These are phyloP conservation scores for Pythium rishiriense DNA, from an alignment of 352 stramenopile species.

Conservation along the genomic window DNA sequence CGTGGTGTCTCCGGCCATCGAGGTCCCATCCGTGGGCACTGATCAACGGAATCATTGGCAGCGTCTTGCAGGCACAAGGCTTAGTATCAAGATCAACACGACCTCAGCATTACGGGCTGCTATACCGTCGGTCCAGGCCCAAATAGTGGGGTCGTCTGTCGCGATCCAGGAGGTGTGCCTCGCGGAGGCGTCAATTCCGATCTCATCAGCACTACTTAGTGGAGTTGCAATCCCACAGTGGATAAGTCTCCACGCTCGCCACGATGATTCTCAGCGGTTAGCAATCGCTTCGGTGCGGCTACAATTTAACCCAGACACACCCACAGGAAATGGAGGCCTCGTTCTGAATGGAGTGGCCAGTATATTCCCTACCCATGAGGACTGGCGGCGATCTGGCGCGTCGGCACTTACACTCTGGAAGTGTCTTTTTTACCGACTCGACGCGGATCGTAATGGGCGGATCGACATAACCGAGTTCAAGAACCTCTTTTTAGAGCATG, in stretches of 20 bases:
- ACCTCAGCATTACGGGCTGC: not conserved
- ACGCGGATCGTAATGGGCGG: slow-evolving; percentile 48
- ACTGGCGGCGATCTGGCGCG: slow-evolving; percentile 15
- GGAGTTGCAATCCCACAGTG: not conserved
- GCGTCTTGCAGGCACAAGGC: not conserved
- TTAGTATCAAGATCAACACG: not conserved
- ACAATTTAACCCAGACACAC: not conserved
- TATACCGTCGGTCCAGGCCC: not conserved
- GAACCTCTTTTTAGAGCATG: slow-evolving; percentile 37
- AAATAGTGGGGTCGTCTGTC: slow-evolving; percentile 4
- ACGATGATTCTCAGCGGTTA: slow-evolving; percentile 6
- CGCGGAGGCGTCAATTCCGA: not conserved
- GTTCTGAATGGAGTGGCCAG: not conserved
- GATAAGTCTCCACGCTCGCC: slow-evolving; percentile 13
- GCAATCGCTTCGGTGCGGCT: slow-evolving; percentile 7
- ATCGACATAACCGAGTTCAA: slow-evolving; percentile 68
- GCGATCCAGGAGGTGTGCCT: slow-evolving; percentile 16
- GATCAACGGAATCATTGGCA: slow-evolving; percentile 1
- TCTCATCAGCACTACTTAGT: not conserved
- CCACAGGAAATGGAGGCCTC: not conserved
- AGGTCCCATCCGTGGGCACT: not conserved
- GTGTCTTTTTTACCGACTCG: slow-evolving; percentile 69
- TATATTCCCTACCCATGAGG: slow-evolving; percentile 3
- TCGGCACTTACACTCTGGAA: slow-evolving; percentile 44
- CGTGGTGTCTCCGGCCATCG: not conserved